These are phyloP conservation scores for Hyaloscypha bicolor DNA, from an alignment of 495 filamentous ascomycete genomes.

Conservation along the genomic window DNA sequence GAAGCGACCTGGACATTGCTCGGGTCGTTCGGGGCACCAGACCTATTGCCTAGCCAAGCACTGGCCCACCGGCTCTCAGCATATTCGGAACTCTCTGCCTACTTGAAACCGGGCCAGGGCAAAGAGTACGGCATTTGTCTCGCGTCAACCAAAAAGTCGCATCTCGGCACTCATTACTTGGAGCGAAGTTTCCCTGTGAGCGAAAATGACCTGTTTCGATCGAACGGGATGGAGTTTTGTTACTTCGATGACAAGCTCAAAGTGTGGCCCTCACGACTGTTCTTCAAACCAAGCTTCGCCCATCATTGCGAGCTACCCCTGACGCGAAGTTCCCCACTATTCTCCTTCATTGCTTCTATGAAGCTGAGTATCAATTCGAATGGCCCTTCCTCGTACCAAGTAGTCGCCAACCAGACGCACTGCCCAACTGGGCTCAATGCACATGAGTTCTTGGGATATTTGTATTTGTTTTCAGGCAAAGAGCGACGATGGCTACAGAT, in stretches of 20 bases:
- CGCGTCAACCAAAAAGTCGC: conserved; percentile 43
- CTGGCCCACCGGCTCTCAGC: too few species aligned
- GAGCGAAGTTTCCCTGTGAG: conserved; percentile 31
- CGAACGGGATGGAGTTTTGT: conserved; percentile 34
- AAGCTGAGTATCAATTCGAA: conserved; percentile 31
- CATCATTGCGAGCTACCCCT: conserved; percentile 34
- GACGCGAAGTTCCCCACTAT: conserved; percentile 31
- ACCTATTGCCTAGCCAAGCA: too few species aligned
- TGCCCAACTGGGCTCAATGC: conserved; percentile 49
- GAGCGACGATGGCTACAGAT: conserved; percentile 50
- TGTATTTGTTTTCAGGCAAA: conserved; percentile 47
- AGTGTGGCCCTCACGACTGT: conserved; percentile 27
- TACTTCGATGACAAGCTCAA: conserved; percentile 35
- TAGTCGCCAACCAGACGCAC: conserved; percentile 53
- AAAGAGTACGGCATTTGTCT: conserved; percentile 25
- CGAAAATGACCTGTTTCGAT: conserved; percentile 32
- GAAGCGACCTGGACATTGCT: conserved; percentile 37
- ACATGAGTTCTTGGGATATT: conserved; percentile 54
- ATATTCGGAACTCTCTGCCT: conserved; percentile 37
- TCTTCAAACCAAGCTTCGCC: conserved; percentile 29
- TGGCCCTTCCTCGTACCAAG: conserved; percentile 55
- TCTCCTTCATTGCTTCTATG: conserved; percentile 18
- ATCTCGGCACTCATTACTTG: conserved; percentile 38
- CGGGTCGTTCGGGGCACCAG: conserved; percentile 23
- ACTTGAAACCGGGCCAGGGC: too few species aligned